Conservation (phyloP, 805 yeast genomes). For the Candida railenensis region DNA sequence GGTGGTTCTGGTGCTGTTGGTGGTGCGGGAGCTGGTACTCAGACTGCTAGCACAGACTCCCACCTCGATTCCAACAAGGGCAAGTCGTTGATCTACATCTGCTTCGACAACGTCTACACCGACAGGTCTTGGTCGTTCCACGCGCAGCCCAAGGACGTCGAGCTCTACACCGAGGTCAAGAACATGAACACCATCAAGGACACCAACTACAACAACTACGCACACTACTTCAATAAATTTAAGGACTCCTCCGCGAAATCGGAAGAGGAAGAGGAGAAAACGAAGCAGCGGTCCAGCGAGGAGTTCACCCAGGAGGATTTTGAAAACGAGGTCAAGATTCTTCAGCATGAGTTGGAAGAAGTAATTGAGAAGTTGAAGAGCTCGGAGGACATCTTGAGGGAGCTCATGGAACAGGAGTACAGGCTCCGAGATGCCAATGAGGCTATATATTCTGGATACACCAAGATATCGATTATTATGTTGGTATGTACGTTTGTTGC, state of each 20-base stretch:
- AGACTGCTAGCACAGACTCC: slow-evolving; percentile 12
- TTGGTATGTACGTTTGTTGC: slow-evolving; percentile 24
- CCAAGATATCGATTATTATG: slow-evolving; percentile 25
- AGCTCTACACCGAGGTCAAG: slow-evolving; percentile 33
- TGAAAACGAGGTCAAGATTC: slow-evolving; percentile 25
- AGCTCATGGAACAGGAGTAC: slow-evolving; percentile 32
- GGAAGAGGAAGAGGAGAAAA: slow-evolving; percentile 2
- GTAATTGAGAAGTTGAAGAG: slow-evolving; percentile 29
- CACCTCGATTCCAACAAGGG: slow-evolving; percentile 20
- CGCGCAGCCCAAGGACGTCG: slow-evolving; percentile 31
- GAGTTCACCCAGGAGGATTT: slow-evolving; percentile 32
- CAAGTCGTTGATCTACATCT: slow-evolving; percentile 31
- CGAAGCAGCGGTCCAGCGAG: background rate
- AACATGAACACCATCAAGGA: slow-evolving; percentile 31
- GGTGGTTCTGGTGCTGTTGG: background rate
- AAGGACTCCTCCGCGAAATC: slow-evolving; percentile 7
- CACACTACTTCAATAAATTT: slow-evolving; percentile 31
- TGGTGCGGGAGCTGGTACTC: slow-evolving; percentile 9
- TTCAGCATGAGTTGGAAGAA: slow-evolving; percentile 30
- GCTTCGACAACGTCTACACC: slow-evolving; percentile 41
- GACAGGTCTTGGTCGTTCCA: slow-evolving; percentile 44
- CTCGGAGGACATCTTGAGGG: slow-evolving; percentile 24
- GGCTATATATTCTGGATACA: slow-evolving; percentile 32
- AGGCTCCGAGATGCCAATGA: slow-evolving; percentile 39
- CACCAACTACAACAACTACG: slow-evolving; percentile 35